A percentile compares a stretch with the other conserved stretches of the same genome.
phyloP scores from a whole-genome alignment of 345 rosid species.

The Lepidium didymum region DNA sequence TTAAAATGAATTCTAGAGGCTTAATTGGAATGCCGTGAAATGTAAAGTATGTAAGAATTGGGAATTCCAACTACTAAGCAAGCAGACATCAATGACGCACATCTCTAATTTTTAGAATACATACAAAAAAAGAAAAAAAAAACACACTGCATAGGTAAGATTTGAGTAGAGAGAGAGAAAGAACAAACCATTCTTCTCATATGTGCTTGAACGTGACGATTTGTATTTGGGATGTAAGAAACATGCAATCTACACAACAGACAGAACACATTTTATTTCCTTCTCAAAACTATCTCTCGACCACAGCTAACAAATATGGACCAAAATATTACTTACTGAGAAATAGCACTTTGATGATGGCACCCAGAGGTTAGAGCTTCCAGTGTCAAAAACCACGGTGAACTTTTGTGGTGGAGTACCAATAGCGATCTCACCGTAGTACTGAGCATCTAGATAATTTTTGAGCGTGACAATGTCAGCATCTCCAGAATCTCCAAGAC shows the following conservation, averaged over 20 bases:
- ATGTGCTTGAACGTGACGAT: slow-evolving; percentile 66
- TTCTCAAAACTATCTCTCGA: not conserved
- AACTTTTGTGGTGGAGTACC: slow-evolving; percentile 95
- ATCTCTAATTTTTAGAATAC: not conserved
- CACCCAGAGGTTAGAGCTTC: slow-evolving; percentile 96
- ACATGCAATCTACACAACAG: slow-evolving; percentile 61
- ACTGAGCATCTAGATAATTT: slow-evolving; percentile 86
- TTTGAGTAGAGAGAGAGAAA: slow-evolving; percentile 17
- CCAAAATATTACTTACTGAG: slow-evolving; percentile 46
- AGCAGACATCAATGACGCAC: not conserved
- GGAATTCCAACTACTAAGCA: not conserved
- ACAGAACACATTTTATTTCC: not conserved
- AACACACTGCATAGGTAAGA: not conserved
- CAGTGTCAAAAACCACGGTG: slow-evolving; percentile 91
- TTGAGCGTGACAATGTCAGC: slow-evolving; percentile 55
- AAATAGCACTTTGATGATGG: slow-evolving; percentile 87
- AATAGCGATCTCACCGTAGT: slow-evolving; percentile 85
- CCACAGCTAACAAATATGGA: slow-evolving; percentile 1
- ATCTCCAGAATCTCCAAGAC: slow-evolving; percentile 34
- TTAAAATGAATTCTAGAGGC: not conserved
- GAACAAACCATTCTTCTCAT: slow-evolving; percentile 68
- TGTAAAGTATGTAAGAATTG: not conserved
- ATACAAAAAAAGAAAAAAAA: too few species aligned
- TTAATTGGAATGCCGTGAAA: not conserved
- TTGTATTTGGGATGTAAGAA: slow-evolving; percentile 72